Conservation (phyloP, 805 yeast species). For the Brettanomyces sp. region DNA sequence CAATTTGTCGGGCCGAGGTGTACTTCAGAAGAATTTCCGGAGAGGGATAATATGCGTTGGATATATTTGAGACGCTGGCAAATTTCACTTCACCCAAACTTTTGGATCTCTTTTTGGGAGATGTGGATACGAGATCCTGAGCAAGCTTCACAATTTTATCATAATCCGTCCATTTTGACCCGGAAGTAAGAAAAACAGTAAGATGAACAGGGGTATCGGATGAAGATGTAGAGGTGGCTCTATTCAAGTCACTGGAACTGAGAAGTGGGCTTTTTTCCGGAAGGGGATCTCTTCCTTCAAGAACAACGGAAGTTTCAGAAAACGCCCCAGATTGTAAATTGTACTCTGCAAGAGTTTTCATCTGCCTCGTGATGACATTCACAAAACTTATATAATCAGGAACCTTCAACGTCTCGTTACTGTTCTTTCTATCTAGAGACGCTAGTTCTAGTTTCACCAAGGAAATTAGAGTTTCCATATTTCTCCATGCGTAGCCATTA, state of each 20-base stretch:
- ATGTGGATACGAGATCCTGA: neutral
- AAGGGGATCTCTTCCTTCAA: neutral
- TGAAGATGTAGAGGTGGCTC: too few species aligned
- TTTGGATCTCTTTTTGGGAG: neutral
- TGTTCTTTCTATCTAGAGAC: conserved; percentile 9
- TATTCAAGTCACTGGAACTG: too few species aligned
- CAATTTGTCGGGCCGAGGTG: conserved; percentile 3
- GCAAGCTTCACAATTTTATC: neutral
- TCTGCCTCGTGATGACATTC: conserved; percentile 11
- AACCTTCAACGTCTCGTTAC: neutral
- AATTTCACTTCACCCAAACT: neutral
- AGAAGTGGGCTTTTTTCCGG: too few species aligned
- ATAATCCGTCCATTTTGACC: conserved; percentile 1
- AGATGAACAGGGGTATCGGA: conserved; percentile 3
- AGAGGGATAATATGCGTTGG: neutral
- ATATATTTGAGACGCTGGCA: too few species aligned
- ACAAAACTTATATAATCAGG: conserved; percentile 17
- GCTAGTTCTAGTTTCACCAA: conserved; percentile 19
- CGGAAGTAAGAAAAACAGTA: conserved; percentile 12
- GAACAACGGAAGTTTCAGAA: neutral
- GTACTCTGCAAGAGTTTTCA: conserved; percentile 4
- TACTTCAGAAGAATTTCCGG: conserved; percentile 1
- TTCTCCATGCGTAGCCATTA: conserved; percentile 23
- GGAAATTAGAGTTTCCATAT: conserved; percentile 14
- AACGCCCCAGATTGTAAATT: neutral